Percentiles rank a stretch among this genome's conserved stretches.
Evolutionary conservation across 2,329 filamentous ascomycete species (phyloP).

Genomic region (Aspergillus neoniger): DNA sequence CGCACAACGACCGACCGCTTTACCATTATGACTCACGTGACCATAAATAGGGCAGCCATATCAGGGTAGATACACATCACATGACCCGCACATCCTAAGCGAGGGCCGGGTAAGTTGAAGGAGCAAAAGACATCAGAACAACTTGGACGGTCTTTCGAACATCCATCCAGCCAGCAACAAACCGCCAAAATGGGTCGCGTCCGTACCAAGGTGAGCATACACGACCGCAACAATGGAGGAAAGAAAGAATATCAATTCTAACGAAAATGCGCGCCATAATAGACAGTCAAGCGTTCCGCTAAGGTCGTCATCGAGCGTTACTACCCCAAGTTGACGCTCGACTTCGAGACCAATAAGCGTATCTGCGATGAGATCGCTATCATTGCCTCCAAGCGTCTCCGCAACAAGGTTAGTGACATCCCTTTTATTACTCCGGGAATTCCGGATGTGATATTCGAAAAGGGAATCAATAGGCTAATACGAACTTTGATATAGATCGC

Average conservation of each 20-base stretch:
- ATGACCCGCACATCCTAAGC: conserved; percentile 30
- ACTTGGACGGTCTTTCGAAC: conserved; percentile 24
- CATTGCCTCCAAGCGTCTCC: conserved; percentile 97
- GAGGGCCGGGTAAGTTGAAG: conserved; percentile 17
- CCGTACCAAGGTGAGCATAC: conserved; percentile 45
- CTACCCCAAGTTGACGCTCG: conserved; percentile 96
- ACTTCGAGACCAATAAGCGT: conserved; percentile 99
- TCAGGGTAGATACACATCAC: neutral
- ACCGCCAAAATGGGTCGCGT: conserved; percentile 54
- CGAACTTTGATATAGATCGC: conserved; percentile 66
- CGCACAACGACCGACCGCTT: neutral
- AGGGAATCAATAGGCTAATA: neutral
- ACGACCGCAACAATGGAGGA: neutral
- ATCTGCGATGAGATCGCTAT: conserved; percentile 99
- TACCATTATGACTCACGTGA: conserved; percentile 6
- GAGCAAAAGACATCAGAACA: conserved; percentile 5
- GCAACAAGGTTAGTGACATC: conserved; percentile 81
- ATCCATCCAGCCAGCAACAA: conserved; percentile 36
- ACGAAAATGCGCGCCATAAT: conserved; percentile 7
- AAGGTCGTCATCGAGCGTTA: conserved; percentile 99
- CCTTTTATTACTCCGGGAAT: neutral
- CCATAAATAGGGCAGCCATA: neutral
- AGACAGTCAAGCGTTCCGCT: conserved; percentile 81
- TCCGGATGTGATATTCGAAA: neutral
- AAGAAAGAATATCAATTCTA: neutral